These are phyloP conservation scores for Collybia sp. DNA, from an alignment of 768 basidiomycete species.

Conservation along the genomic window DNA sequence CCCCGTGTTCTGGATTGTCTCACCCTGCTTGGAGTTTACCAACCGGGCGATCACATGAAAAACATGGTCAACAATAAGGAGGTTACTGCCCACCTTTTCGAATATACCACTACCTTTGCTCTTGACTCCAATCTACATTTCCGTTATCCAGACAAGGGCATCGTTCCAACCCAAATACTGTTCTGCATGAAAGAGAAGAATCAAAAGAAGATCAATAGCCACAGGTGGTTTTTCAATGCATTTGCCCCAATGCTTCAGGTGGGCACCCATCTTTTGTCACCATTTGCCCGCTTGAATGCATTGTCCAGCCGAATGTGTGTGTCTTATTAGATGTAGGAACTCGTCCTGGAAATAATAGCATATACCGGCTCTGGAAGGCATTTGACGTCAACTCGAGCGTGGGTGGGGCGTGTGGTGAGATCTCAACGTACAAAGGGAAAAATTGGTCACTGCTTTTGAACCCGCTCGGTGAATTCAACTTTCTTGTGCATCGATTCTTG, in stretches of 20 bases:
- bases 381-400: constrained; percentile 91
- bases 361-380: constrained; percentile 95
- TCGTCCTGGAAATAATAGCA: constrained; percentile 78
- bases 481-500: not conserved
- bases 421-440: constrained; percentile 88
- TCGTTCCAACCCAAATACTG: constrained; percentile 92
- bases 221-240: constrained; percentile 97
- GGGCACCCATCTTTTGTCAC: not conserved
- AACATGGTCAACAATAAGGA: constrained; percentile 66
- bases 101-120: constrained; percentile 81
- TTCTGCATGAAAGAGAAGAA: constrained; percentile 92
- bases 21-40: constrained; percentile 91
- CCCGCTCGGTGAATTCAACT: constrained; percentile 59
- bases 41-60: constrained; percentile 44
- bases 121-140: constrained; percentile 79
- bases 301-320: constrained; percentile 80
- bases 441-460: constrained; percentile 80
- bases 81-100: constrained; percentile 63
- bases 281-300: not conserved
- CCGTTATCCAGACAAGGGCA: constrained; percentile 87
- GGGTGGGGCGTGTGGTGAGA: constrained; percentile 96
- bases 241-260: constrained; percentile 81
- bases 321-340: constrained; percentile 94
- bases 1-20: constrained; percentile 85
- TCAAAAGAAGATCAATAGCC: constrained; percentile 95